phyloP scores from a whole-genome alignment of 1,284 basidiomycete species.

The Agaricales sp. region DNA sequence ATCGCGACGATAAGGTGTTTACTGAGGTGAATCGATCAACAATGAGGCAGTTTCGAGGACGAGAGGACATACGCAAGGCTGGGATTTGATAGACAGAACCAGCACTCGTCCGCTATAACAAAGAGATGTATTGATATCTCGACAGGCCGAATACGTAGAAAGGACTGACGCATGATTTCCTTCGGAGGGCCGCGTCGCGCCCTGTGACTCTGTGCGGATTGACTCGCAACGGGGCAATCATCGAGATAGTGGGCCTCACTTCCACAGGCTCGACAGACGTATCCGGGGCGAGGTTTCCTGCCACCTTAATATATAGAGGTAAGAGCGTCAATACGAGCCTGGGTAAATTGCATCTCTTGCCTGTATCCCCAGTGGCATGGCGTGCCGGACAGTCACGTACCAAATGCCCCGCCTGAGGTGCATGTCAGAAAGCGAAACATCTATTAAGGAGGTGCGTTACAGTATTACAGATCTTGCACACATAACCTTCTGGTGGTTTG shows the following conservation, averaged over 20 bases:
- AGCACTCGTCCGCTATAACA: slow-evolving; percentile 77
- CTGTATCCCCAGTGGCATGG: slow-evolving; percentile 65
- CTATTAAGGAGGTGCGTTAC: slow-evolving; percentile 20
- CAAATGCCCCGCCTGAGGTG: slow-evolving; percentile 61
- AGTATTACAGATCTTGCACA: slow-evolving; percentile 76
- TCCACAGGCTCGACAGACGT: slow-evolving; percentile 82
- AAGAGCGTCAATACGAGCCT: too few relatives aligned
- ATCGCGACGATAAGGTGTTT: slow-evolving; percentile 94
- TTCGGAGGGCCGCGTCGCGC: slow-evolving; percentile 54
- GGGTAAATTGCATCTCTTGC: slow-evolving; percentile 14
- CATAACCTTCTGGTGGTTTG: slow-evolving; percentile 73
- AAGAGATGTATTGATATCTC: slow-evolving; percentile 8
- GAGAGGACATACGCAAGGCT: slow-evolving; percentile 55
- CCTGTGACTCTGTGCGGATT: slow-evolving; percentile 22
- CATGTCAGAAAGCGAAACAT: slow-evolving; percentile 1
- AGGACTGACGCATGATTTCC: slow-evolving; percentile 65
- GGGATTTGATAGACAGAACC: slow-evolving; percentile 95
- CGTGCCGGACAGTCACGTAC: slow-evolving; percentile 80
- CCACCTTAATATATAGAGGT: too few relatives aligned
- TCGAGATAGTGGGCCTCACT: slow-evolving; percentile 76
- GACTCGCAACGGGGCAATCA: slow-evolving; percentile 69
- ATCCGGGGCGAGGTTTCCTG: slow-evolving; percentile 71
- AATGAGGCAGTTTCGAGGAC: not conserved
- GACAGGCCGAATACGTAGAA: slow-evolving; percentile 11
- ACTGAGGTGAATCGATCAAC: slow-evolving; percentile 26